A percentile compares a stretch with the other conserved stretches of the same genome.
These are phyloP conservation scores for Ceratocystis papillata DNA, from an alignment of 2,329 filamentous ascomycete species.

Conservation along the genomic window DNA sequence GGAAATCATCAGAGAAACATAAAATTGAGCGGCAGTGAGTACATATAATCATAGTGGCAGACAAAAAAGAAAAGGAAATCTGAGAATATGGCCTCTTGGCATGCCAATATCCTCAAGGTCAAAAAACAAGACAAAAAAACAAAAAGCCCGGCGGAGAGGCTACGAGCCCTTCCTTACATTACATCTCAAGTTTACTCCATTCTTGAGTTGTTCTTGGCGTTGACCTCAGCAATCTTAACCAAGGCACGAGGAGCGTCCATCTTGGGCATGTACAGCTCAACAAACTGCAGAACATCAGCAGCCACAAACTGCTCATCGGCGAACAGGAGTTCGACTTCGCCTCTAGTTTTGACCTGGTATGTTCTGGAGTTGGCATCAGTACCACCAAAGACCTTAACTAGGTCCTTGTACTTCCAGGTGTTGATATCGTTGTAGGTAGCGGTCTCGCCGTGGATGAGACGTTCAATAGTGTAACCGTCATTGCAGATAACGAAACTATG, in stretches of 20 bases:
- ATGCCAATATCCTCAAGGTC: not conserved
- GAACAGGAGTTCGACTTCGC: slow-evolving; percentile 56
- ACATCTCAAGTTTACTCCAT: slow-evolving; percentile 27
- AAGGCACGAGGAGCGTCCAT: slow-evolving; percentile 65
- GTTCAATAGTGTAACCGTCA: slow-evolving; percentile 80
- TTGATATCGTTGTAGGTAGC: slow-evolving; percentile 71
- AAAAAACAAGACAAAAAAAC: not conserved
- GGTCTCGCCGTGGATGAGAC: slow-evolving; percentile 75
- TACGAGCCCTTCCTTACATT: not conserved
- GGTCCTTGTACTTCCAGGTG: slow-evolving; percentile 60
- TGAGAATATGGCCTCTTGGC: not conserved
- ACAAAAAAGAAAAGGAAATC: not conserved
- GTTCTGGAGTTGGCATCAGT: slow-evolving; percentile 45
- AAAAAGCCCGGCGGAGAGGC: not conserved
- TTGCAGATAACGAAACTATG: slow-evolving; percentile 70
- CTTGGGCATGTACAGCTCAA: slow-evolving; percentile 71
- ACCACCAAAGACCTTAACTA: slow-evolving; percentile 59
- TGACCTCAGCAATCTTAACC: slow-evolving; percentile 58
- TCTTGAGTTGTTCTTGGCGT: slow-evolving; percentile 55
- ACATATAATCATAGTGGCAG: not conserved
- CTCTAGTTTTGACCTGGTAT: slow-evolving; percentile 57
- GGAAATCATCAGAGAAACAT: not conserved
- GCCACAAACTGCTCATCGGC: slow-evolving; percentile 52
- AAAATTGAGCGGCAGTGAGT: slow-evolving; percentile 6
- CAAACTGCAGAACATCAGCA: slow-evolving; percentile 51